These are phyloP conservation scores for Geotrichum bryndzae DNA, from an alignment of 1,139 yeast genomes.

Conservation along the genomic window DNA sequence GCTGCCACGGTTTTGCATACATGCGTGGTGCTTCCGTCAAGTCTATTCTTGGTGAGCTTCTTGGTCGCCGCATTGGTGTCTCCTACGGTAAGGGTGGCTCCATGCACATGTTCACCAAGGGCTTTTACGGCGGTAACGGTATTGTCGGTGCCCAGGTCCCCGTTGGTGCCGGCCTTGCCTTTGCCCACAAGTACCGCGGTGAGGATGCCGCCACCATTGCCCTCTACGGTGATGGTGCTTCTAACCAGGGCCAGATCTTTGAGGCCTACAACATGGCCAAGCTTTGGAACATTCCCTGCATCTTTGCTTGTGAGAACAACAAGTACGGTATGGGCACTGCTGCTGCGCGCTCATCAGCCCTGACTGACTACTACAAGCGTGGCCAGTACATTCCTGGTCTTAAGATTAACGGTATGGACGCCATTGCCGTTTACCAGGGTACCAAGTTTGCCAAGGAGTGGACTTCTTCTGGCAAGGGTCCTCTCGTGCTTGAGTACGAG, in stretches of 20 bases:
- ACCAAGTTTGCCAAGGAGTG: slow-evolving; percentile 96
- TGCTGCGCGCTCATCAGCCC: slow-evolving; percentile 92
- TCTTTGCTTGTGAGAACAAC: slow-evolving; percentile 97
- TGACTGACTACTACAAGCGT: slow-evolving; percentile 96
- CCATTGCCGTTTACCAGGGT: slow-evolving; percentile 89
- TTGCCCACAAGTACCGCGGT: slow-evolving; percentile 89
- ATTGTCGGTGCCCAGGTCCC: slow-evolving; percentile 99
- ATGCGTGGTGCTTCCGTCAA: slow-evolving; percentile 93
- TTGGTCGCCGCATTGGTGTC: slow-evolving; percentile 95
- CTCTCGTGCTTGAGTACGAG: slow-evolving; percentile 91
- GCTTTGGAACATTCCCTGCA: slow-evolving; percentile 92
- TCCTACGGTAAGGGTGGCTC: slow-evolving; percentile 98
- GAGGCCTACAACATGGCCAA: slow-evolving; percentile 98
- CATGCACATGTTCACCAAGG: slow-evolving; percentile 95
- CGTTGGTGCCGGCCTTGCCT: slow-evolving; percentile 93
- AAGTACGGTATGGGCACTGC: slow-evolving; percentile 99
- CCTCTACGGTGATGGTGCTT: slow-evolving; percentile 97
- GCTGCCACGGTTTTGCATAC: slow-evolving; percentile 98
- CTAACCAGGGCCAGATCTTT: slow-evolving; percentile 98
- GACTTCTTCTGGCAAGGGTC: slow-evolving; percentile 91
- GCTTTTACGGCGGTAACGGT: slow-evolving; percentile 98
- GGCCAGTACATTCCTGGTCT: slow-evolving; percentile 99
- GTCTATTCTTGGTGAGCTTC: slow-evolving; percentile 86
- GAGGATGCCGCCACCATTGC: slow-evolving; percentile 74
- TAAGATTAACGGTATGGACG: slow-evolving; percentile 98